Conservation (phyloP, 2,329 filamentous ascomycete genomes). For the Dactylellina sp. region DNA sequence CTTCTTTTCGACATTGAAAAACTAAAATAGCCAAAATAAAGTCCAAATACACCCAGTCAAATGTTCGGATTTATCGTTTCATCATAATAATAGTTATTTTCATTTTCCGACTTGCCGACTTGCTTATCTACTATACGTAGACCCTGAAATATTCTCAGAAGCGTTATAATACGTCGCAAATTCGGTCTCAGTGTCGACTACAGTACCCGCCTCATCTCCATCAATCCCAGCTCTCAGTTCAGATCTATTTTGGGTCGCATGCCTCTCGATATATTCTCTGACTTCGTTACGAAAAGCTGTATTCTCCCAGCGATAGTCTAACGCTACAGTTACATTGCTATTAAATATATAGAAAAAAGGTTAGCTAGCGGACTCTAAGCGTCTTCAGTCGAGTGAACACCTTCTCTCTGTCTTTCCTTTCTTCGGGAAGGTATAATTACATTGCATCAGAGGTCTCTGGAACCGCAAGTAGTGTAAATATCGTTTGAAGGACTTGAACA, state of each 20-base stretch:
- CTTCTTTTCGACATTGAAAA: no score
- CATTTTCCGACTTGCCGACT: no score
- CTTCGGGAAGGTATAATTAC: conserved; percentile 21
- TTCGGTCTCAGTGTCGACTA: conserved; percentile 10
- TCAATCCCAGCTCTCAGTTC: conserved; percentile 10
- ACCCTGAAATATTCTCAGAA: neutral
- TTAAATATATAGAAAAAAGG: no score
- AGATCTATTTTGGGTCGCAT: conserved; percentile 42
- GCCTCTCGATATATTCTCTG: conserved; percentile 52
- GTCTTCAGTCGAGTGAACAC: no score
- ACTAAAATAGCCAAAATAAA: no score
- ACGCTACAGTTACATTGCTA: conserved; percentile 55
- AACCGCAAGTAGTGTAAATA: conserved; percentile 56
- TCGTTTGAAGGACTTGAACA: conserved; percentile 50
- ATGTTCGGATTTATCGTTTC: no score
- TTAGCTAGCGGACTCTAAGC: neutral
- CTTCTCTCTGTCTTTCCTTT: no score
- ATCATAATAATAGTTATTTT: no score
- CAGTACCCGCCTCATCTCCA: neutral
- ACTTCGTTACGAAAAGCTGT: conserved; percentile 58
- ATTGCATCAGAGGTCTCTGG: conserved; percentile 56
- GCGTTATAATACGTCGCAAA: neutral
- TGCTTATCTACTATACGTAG: no score
- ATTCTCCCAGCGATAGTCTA: conserved; percentile 59
- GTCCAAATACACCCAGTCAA: no score